Percentiles rank a stretch among this genome's conserved stretches.
Evolutionary conservation across 768 basidiomycete species (phyloP).

Genomic region (Leccinum sublutescens): DNA sequence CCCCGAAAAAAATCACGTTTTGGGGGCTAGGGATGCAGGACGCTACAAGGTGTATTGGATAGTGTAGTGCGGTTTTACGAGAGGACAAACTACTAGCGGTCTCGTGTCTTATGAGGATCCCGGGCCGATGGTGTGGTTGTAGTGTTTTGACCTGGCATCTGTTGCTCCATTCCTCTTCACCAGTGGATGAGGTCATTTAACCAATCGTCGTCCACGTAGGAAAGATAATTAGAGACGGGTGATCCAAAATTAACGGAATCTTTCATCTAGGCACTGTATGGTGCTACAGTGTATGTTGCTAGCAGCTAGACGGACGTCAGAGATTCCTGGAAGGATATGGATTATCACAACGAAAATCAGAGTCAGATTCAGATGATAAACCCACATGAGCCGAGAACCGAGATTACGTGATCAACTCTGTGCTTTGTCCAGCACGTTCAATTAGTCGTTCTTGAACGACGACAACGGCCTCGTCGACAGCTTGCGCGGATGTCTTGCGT

Average conservation of each 20-base stretch:
- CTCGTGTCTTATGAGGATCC: neutral
- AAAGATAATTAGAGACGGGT: neutral
- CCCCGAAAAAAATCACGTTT: neutral
- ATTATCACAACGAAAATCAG: too few relatives aligned
- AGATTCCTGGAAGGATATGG: too few relatives aligned
- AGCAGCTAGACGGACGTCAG: too few relatives aligned
- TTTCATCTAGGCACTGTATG: too few relatives aligned
- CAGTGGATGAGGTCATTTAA: too few relatives aligned
- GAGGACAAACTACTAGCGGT: neutral
- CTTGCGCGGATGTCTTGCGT: constrained; percentile 3
- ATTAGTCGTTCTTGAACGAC: neutral
- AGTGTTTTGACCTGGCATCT: too few relatives aligned
- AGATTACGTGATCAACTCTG: constrained; percentile 26
- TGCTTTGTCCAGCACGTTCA: neutral
- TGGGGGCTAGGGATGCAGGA: neutral
- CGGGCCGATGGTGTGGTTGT: neutral
- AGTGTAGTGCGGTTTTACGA: neutral
- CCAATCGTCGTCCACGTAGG: neutral
- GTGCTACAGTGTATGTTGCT: too few relatives aligned
- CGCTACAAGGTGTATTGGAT: neutral
- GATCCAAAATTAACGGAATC: too few relatives aligned
- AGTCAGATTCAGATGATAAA: too few relatives aligned
- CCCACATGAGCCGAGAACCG: too few relatives aligned
- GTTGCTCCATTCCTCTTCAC: too few relatives aligned
- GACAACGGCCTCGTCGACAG: constrained; percentile 2